A percentile compares a stretch with the other conserved stretches of the same genome.
Conservation (phyloP, 805 yeast genomes). For the Maudiozyma turicensis region DNA sequence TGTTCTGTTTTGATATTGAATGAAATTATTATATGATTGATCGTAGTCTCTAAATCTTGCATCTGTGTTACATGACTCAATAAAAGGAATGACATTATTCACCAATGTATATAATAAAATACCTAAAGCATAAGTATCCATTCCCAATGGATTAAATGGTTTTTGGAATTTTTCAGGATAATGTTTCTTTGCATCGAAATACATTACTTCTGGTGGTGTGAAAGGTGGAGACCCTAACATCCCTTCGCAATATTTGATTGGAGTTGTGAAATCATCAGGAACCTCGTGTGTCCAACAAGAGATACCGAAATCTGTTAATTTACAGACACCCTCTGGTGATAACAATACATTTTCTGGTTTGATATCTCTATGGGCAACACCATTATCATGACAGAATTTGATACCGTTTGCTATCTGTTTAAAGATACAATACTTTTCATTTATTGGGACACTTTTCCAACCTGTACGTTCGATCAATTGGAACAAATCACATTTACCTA, state of each 20-base stretch:
- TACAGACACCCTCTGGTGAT: slow-evolving; percentile 51
- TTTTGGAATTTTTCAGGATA: slow-evolving; percentile 27
- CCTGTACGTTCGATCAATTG: slow-evolving; percentile 45
- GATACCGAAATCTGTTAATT: slow-evolving; percentile 71
- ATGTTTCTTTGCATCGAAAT: slow-evolving; percentile 27
- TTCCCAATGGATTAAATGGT: slow-evolving; percentile 53
- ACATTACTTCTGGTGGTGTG: slow-evolving; percentile 68
- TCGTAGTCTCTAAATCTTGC: slow-evolving; percentile 48
- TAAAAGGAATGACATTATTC: slow-evolving; percentile 53
- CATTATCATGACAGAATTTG: slow-evolving; percentile 53
- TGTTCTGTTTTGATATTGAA: slow-evolving; percentile 34
- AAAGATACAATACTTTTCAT: slow-evolving; percentile 55
- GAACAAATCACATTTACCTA: slow-evolving; percentile 58
- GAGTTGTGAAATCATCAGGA: slow-evolving; percentile 41
- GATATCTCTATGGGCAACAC: slow-evolving; percentile 63
- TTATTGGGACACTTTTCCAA: slow-evolving; percentile 45
- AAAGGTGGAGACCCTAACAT: slow-evolving; percentile 77
- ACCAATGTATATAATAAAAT: slow-evolving; percentile 53
- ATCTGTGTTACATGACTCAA: slow-evolving; percentile 38
- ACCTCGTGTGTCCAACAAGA: slow-evolving; percentile 53
- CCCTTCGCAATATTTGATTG: slow-evolving; percentile 30
- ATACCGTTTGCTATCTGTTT: slow-evolving; percentile 60
- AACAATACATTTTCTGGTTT: slow-evolving; percentile 66
- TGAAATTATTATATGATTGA: slow-evolving; percentile 36
- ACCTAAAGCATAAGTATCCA: slow-evolving; percentile 72